phyloP scores from a whole-genome alignment of 805 yeast species.

The Kluyveromyces nonfermentans region DNA sequence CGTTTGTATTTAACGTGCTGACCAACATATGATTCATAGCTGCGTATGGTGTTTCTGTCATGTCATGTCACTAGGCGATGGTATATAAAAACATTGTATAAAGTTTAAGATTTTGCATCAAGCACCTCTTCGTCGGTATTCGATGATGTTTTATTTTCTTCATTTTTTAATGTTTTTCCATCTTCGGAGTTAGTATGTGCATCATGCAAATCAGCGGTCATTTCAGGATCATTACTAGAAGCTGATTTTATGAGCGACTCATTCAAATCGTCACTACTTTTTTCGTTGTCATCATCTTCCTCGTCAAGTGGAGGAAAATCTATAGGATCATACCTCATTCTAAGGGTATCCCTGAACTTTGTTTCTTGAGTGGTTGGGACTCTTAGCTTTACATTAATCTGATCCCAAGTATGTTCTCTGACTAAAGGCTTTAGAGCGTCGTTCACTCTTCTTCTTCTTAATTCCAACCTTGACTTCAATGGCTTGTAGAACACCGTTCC shows the following conservation, averaged over 20 bases:
- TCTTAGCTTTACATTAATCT: slow-evolving; percentile 44
- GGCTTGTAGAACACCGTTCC: slow-evolving; percentile 71
- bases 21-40: too few relatives aligned
- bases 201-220: not conserved
- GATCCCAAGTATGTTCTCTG: slow-evolving; percentile 48
- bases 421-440: slow-evolving; percentile 32
- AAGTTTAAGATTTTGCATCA: not conserved
- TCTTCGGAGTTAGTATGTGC: not conserved
- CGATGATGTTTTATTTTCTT: not conserved
- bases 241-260: not conserved
- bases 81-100: too few relatives aligned
- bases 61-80: too few relatives aligned
- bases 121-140: not conserved
- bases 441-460: slow-evolving; percentile 75
- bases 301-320: slow-evolving; percentile 37
- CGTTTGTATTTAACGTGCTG: not conserved
- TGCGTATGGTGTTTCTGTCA: too few relatives aligned
- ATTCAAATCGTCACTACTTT: not conserved
- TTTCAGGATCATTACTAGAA: not conserved
- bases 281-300: slow-evolving; percentile 14
- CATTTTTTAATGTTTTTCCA: not conserved
- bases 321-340: slow-evolving; percentile 63
- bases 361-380: slow-evolving; percentile 58
- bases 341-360: slow-evolving; percentile 43
- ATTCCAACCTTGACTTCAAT: slow-evolving; percentile 62